Conservation (phyloP, 257 asterid genomes). For the Forsythia viridissima region DNA sequence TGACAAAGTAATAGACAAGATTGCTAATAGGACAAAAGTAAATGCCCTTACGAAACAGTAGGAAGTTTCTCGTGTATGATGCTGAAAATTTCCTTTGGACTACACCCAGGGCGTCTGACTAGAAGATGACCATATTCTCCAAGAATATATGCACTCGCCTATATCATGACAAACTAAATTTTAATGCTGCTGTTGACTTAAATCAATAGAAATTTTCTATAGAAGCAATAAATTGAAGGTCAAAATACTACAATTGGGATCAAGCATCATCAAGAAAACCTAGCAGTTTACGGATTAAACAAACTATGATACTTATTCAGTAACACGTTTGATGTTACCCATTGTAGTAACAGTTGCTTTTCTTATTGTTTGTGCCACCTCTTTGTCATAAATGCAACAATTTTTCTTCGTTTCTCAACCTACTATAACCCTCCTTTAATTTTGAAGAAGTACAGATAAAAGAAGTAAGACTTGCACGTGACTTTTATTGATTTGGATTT, state of each 20-base stretch:
- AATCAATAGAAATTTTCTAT: background rate
- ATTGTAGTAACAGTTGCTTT: too few species aligned
- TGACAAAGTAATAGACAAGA: slow-evolving; percentile 18
- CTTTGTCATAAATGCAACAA: background rate
- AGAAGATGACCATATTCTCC: slow-evolving; percentile 96
- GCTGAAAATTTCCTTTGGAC: slow-evolving; percentile 79
- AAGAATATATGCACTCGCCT: slow-evolving; percentile 93
- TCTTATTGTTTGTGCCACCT: background rate
- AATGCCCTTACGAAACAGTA: slow-evolving; percentile 76
- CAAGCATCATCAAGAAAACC: background rate
- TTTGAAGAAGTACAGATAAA: background rate
- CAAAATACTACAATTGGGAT: background rate
- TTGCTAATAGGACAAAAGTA: slow-evolving; percentile 17
- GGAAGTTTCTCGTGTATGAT: slow-evolving; percentile 90
- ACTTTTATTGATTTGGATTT: too few species aligned
- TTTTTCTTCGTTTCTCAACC: too few species aligned
- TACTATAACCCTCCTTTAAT: background rate
- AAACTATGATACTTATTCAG: too few species aligned
- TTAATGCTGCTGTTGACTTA: slow-evolving; percentile 1
- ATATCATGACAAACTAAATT: slow-evolving; percentile 24
- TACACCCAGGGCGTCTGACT: slow-evolving; percentile 87
- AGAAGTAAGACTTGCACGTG: background rate
- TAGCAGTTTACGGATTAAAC: slow-evolving; percentile 3
- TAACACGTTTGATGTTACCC: too few species aligned
- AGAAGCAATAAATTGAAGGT: background rate